These are phyloP conservation scores for Coemansia sp. DNA, from an alignment of 371 early-diverging fungal species.

Conservation along the genomic window DNA sequence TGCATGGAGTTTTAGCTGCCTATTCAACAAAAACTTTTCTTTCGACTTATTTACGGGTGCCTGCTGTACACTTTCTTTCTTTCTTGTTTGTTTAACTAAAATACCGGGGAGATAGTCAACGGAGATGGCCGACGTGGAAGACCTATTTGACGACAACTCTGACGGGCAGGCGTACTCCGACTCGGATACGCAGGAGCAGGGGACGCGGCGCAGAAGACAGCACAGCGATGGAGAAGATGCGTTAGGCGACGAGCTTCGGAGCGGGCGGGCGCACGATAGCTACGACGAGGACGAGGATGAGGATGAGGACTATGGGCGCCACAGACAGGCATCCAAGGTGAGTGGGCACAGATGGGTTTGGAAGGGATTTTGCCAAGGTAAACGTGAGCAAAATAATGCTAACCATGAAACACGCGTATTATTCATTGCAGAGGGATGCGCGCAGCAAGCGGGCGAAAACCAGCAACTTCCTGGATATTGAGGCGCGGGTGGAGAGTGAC, in stretches of 20 bases:
- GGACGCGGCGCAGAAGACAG: slow-evolving; percentile 19
- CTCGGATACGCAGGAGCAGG: slow-evolving; percentile 1
- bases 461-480: slow-evolving; percentile 61
- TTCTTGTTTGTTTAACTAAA: background rate
- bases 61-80: background rate
- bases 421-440: slow-evolving; percentile 22
- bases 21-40: too few species aligned
- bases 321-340: slow-evolving; percentile 7
- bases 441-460: slow-evolving; percentile 54
- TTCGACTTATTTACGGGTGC: too few species aligned
- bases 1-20: too few species aligned
- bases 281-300: slow-evolving; percentile 46
- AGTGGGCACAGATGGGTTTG: background rate
- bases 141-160: slow-evolving; percentile 40
- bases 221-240: slow-evolving; percentile 28
- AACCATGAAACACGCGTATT: background rate
- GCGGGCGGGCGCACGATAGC: slow-evolving; percentile 25
- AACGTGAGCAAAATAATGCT: background rate
- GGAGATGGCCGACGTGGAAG: slow-evolving; percentile 42
- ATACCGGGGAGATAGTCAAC: background rate
- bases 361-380: too few species aligned
- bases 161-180: slow-evolving; percentile 33
- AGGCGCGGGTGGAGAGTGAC: slow-evolving; percentile 73
- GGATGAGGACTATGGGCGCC: slow-evolving; percentile 49
- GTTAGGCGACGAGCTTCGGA: slow-evolving; percentile 64